Base-by-base conservation (phyloP, 23 red algal genomes). In the Gracilaria domingensis region DNA sequence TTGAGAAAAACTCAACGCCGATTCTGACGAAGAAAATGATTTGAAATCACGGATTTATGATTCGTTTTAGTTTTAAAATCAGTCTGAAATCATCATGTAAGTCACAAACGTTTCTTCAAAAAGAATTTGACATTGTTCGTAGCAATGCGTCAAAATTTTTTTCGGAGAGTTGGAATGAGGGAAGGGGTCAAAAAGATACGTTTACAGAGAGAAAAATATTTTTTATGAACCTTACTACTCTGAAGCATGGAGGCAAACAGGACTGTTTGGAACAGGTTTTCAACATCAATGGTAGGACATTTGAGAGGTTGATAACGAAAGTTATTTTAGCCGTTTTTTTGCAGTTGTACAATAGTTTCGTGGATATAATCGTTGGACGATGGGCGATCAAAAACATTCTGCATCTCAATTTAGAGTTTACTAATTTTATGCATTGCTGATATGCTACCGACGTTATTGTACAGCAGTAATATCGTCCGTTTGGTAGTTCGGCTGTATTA, bases 241-340 rank as follows among this genome's bases (percentile, higher is more conserved):
- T 85, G 6, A 70, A 85, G 35, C 81, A 85, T 44, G 81, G 9
- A 42, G 60, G 81, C 4, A 65, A 66, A 8, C 70, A 6, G 60
- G 58, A 66, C 6, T 67, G 2, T 67, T 8, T 71, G 1, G 81
- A 17, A 18, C n/a, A 32, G 1, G 66, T 70, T 65, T 85, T 85
- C 34, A 21, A 60, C 1, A 69, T 45, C 1, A 64, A 61, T 18
- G 59, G 60, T 0, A 5, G n/a, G 29, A 70, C 1, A 21, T 85
- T 85, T 40, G 60, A 85, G 50, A 21, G 51, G 66, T 14, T 71
- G 14, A 70, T 44, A 18, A 45, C 50, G 18, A 54, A 61, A 2
- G 66, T 70, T 51, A n/a, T 66, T 37, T 29, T 12, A 3, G 21
- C 18, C 8, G 45, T 67, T 2, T 1, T 2, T 70, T 25, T 61